A percentile compares a stretch with the other conserved stretches of the same genome.
Evolutionary conservation across 2,329 filamentous ascomycete species (phyloP).

Genomic region (Westerdykella ornata): DNA sequence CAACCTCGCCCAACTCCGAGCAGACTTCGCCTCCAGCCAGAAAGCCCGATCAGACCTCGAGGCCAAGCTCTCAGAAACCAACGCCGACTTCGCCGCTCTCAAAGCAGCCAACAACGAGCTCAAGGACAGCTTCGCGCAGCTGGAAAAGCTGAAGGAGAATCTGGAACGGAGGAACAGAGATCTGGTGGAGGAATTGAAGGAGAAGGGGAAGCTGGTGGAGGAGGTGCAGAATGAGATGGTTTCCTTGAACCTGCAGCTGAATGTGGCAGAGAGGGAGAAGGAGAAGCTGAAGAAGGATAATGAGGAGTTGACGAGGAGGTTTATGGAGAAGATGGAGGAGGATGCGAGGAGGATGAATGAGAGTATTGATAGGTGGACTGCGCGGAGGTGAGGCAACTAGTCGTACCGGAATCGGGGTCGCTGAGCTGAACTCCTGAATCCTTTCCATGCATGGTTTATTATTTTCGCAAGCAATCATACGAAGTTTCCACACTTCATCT

Average conservation of each 20-base stretch:
- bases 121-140: slow-evolving; percentile 51
- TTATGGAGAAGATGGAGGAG: slow-evolving; percentile 80
- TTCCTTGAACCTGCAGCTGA: slow-evolving; percentile 77
- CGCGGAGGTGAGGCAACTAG: background rate
- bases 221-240: slow-evolving; percentile 91
- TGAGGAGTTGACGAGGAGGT: slow-evolving; percentile 78
- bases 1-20: slow-evolving; percentile 32
- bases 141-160: slow-evolving; percentile 56
- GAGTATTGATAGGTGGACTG: slow-evolving; percentile 5
- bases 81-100: slow-evolving; percentile 58
- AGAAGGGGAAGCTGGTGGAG: slow-evolving; percentile 76
- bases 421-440: no score
- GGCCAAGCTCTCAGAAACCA: slow-evolving; percentile 54
- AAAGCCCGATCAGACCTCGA: slow-evolving; percentile 65
- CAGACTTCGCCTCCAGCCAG: slow-evolving; percentile 70
- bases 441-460: background rate
- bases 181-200: slow-evolving; percentile 74
- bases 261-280: slow-evolving; percentile 71
- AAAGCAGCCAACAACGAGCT: slow-evolving; percentile 56
- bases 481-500: background rate
- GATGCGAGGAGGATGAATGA: slow-evolving; percentile 83
- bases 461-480: background rate
- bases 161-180: slow-evolving; percentile 66
- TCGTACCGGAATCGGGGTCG: no score
- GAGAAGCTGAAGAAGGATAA: slow-evolving; percentile 75